Evolutionary conservation across 2,329 filamentous ascomycete species (phyloP), one percentile per base, ranked within the genome.

Genomic region (Stylonectria norvegica): DNA sequence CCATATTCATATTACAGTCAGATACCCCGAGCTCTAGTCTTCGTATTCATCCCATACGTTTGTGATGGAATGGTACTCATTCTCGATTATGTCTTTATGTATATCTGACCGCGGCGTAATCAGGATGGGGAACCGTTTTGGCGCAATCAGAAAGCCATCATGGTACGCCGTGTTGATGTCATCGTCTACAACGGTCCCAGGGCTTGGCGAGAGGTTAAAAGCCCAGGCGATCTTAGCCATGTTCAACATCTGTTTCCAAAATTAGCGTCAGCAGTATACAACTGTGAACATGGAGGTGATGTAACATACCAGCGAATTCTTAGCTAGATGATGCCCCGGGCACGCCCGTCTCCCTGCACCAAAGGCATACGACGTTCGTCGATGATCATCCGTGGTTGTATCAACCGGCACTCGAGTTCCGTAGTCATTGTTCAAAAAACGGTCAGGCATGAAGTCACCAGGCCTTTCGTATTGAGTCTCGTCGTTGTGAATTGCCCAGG

Each of bases 301-400:
- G n/a, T n/a, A n/a, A n/a, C n/a, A n/a, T n/a, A n/a, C n/a, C n/a
- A n/a, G n/a, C n/a, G n/a, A n/a, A n/a, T n/a, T n/a, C n/a, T n/a
- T n/a, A n/a, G n/a, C n/a, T n/a, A n/a, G n/a, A n/a, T n/a, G n/a
- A n/a, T n/a, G n/a, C n/a, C 74, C 73, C 2, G 66, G 64, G 44
- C 73, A 76, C 20, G 70, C 64, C 5, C 73, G 62, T 5, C 73
- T 61, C 0, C 73, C 73, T 7, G 64, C 66, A 0, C 72, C 72
- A 47, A 75, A 76, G 1, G 59, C 59, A 50, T 71, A 76, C 36
- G 52, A 51, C n/a, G 38, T 42, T 18, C 48, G 50, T 2, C 52
- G 48, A 5, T 28, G 33, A 15, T 48, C 49, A 18, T 50, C 40
- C 7, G 14, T 15, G 14, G 25, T 40, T 34, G 41, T 30, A 31